Percentiles rank a stretch among this genome's conserved stretches.
Evolutionary conservation across 1,284 basidiomycete genomes (phyloP).

Genomic region (Testicularia cyperi): DNA sequence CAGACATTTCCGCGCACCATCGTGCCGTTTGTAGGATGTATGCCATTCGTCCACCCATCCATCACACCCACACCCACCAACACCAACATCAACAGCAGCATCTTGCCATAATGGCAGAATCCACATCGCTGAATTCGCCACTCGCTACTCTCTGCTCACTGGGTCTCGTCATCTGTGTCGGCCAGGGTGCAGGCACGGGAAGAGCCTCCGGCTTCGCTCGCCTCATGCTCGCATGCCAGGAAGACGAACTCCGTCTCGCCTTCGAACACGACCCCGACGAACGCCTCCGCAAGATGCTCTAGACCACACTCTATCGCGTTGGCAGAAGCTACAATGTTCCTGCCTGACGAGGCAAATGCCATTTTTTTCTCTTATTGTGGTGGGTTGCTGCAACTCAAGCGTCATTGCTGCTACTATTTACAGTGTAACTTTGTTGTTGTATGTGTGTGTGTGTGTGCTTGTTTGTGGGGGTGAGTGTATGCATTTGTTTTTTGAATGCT

Average conservation of each 20-base stretch:
- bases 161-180: conserved; percentile 51
- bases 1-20: conserved; percentile 66
- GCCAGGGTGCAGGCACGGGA: conserved; percentile 47
- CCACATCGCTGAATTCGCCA: conserved; percentile 17
- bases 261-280: conserved; percentile 45
- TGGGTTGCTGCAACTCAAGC: no score
- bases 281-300: conserved; percentile 42
- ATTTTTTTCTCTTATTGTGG: no score
- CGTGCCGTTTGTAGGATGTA: conserved; percentile 42
- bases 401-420: no score
- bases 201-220: conserved; percentile 45
- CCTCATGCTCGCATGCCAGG: conserved; percentile 46
- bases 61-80: not conserved
- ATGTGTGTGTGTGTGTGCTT: no score
- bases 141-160: conserved; percentile 40
- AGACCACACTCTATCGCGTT: not conserved
- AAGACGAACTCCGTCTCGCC: conserved; percentile 53
- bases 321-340: no score
- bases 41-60: conserved; percentile 4
- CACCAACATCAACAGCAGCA: not conserved
- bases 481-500: no score
- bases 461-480: no score
- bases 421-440: no score
- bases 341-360: no score
- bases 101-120: no score